Base-by-base conservation (phyloP, 352 stramenopile genomes). In the Phytophthora pinifolia region DNA sequence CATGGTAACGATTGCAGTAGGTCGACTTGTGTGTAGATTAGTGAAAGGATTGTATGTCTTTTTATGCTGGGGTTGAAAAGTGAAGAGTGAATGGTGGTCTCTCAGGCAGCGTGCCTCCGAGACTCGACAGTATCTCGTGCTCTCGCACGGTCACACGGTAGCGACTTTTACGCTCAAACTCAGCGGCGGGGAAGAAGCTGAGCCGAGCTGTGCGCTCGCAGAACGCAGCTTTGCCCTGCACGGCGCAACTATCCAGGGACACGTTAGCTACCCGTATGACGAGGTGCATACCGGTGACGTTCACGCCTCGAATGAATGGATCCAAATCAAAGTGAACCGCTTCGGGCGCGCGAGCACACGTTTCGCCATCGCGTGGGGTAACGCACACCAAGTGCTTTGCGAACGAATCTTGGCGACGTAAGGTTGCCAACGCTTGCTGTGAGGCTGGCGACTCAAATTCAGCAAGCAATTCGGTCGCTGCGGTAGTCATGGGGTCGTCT, bases 41-140 rank as follows among this genome's bases (percentile, higher is more conserved):
- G 44, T n/a, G n/a, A n/a, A n/a, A n/a, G n/a, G n/a, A n/a, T n/a
- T n/a, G n/a, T n/a, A n/a, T n/a, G n/a, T n/a, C n/a, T n/a, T n/a
- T n/a, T n/a, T n/a, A n/a, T n/a, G n/a, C n/a, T n/a, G n/a, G n/a
- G 2, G 54, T 72, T 42, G 54, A 58, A 52, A 72, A 70, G 45
- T 66, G 38, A 46, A 62, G 54, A 6, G 44, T 54, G 34, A 59
- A 59, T 10, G 38, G 38, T 45, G 54, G 18, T 48, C 46, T 46
- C 17, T 67, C 59, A 10, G 64, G 64, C 8, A 73, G 27, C 6
- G 54, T 59, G 4, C 47, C 45, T 3, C 64, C 59, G 34, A 70
- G 50, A n/a, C 59, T 73, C 9, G 64, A 64, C 6, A 64, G 20
- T 22, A 73, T 54, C 31, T 73, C 65, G 0, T 66, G 65, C 14